Evolutionary conservation across 2,329 filamentous ascomycete species (phyloP), one percentile per base, ranked within the genome.

Genomic region (Cladobotryum protrusum): DNA sequence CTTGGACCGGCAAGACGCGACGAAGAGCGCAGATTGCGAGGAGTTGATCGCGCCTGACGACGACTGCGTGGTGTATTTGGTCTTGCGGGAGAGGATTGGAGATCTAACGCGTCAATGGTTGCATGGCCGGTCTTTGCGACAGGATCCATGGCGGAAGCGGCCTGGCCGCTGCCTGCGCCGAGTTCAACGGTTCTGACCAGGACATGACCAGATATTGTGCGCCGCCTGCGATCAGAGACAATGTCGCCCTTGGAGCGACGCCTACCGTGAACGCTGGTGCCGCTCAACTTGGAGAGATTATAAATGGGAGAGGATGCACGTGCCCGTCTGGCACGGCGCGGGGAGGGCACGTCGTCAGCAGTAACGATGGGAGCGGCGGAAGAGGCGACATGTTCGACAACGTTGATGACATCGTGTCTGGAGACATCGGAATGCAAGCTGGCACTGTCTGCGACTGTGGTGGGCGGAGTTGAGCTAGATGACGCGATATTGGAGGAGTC

Each of bases 391-490:
- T 63, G 58, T 52, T 61, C 53, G 48, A 57, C 57, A 36, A 70
- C 61, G 54, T 61, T 60, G 52, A 66, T 63, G 45, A 65, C 63
- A 54, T 70, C 69, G 57, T 67, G 65, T 54, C 71, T 72, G 33
- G 67, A 63, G 33, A 63, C 55, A 46, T 69, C 67, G 37, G 77
- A 78, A 48, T 73, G 72, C 50, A 82, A 70, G 67, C 82, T 85
- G 52, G 72, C 74, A 58, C 72, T 75, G 63, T 86, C 83, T 61
- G 77, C 79, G 57, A 83, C 71, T 57, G 81, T 86, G 44, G 83
- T 87, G 19, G 82, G 81, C 43, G 84, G 83, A 50, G 84, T 86
- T 17, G 80, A 84, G 59, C 72, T 76, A 20, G 74, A 70, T 45
- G 78, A 80, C 71, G 77, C 76, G 72, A 76, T 69, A 58, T 78